Base-by-base conservation (phyloP, 257 asterid species). In the Primulina tabacum region DNA sequence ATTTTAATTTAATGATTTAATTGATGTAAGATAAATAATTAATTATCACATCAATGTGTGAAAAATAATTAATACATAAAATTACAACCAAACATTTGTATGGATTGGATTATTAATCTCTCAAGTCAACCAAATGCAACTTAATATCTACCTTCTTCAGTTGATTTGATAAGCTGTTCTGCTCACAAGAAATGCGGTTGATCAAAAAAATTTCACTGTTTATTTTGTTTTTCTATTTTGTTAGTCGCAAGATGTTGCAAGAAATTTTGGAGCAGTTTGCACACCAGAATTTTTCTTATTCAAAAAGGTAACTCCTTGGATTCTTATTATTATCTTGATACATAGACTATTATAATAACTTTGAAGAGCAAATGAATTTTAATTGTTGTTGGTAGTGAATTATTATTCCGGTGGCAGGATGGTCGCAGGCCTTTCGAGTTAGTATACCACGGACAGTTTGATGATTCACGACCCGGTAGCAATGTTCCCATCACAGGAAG, bases 401-500 rank as follows among this genome's bases (percentile, higher is more conserved):
- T 26, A 29, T 67, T 50, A 34, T 29, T 77, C 60, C 75, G 58
- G 40, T 35, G 18, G 67, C 86, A 90, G 97, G 96, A 92, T 56
- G 98, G 96, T 3, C 92, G 96, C 64, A 84, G 98, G 81, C 97
- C 96, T 60, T 92, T 90, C 83, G 97, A 92, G 87, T 80, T 92
- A 67, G 96, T 92, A 29, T 92, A 90, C 78, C 97, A 88, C 33
- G 97, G 98, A 7, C 98, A 88, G 70, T 92, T 88, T 74, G 98
- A 92, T 80, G 96, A 88, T 85, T 92, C 96, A 68, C 86, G 97
- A 65, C 96, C 95, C 24, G 82, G 87, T 56, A 87, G 75, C 68
- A 83, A 76, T 24, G 75, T 84, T 35, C 90, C 82, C 10, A 73
- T 90, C 70, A 88, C 96, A 5, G 97, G 98, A 86, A 92, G 98